These are phyloP conservation scores for Claviceps sp. DNA, from an alignment of 2,329 filamentous ascomycete genomes.

Conservation along the genomic window DNA sequence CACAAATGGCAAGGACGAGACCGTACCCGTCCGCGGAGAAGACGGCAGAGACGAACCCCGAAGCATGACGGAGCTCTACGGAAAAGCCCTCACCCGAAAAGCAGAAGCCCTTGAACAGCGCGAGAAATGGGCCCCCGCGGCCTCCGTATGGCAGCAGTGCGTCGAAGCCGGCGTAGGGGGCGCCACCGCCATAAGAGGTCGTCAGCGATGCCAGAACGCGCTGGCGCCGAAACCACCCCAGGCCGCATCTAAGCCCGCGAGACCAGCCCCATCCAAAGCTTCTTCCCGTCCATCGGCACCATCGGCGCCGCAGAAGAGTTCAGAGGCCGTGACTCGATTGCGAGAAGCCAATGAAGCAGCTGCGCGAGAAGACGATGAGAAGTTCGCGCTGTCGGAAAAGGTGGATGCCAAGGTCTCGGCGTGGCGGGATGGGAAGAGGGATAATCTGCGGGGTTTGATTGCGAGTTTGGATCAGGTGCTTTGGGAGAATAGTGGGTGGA, in stretches of 20 bases:
- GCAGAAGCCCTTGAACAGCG: slow-evolving; percentile 92
- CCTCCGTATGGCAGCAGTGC: slow-evolving; percentile 64
- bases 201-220: slow-evolving; percentile 80
- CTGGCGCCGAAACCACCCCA: slow-evolving; percentile 53
- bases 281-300: slow-evolving; percentile 23
- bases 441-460: slow-evolving; percentile 79
- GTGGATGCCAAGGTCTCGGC: slow-evolving; percentile 66
- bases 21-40: slow-evolving; percentile 51
- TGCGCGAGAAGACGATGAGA: slow-evolving; percentile 80
- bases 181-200: slow-evolving; percentile 66
- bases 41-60: slow-evolving; percentile 50
- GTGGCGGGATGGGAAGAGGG: slow-evolving; percentile 85
- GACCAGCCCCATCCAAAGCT: slow-evolving; percentile 26
- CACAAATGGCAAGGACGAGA: slow-evolving; percentile 66
- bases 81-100: slow-evolving; percentile 87
- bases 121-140: slow-evolving; percentile 84
- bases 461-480: slow-evolving; percentile 79
- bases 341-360: slow-evolving; percentile 76
- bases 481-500: slow-evolving; percentile 90
- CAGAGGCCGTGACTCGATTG: slow-evolving; percentile 69
- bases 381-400: slow-evolving; percentile 73
- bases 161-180: slow-evolving; percentile 83
- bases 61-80: slow-evolving; percentile 85
- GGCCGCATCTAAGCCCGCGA: slow-evolving; percentile 16
- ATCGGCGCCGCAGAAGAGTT: slow-evolving; percentile 35